Base-by-base conservation (phyloP, 768 basidiomycete species). In the Kondoa malvinella region DNA sequence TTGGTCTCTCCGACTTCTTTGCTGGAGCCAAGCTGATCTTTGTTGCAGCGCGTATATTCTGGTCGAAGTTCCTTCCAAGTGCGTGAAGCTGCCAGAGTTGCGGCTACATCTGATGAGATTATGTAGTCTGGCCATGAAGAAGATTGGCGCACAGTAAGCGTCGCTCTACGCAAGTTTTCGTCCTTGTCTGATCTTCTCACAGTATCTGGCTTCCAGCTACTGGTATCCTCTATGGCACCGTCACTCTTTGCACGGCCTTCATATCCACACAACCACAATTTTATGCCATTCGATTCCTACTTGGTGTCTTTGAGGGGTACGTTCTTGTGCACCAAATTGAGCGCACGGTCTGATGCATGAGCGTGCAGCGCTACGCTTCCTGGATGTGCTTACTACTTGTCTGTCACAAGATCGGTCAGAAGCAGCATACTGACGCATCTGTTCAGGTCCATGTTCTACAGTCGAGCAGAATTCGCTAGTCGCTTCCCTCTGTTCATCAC, bases 171-270 rank as follows among this genome's bases (percentile, higher is more conserved):
- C n/a, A n/a, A n/a, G n/a, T n/a, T n/a, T n/a, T n/a, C n/a, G n/a
- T n/a, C n/a, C n/a, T n/a, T n/a, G n/a, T n/a, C n/a, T n/a, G n/a
- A n/a, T n/a, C n/a, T n/a, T n/a, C n/a, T n/a, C n/a, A n/a, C n/a
- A n/a, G n/a, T 4, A 8, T 8, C 8, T 59, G 57, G 57, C 25
- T 67, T 8, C 66, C 66, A 15, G 15, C 17, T 16, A 26, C 25
- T 27, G 62, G 29, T 21, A 40, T 67, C 25, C 3, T 16, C 16
- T 67, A 65, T 31, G 66, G 66, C 16, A 64, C 61, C 17, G 26
- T 58, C 27, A 67, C 66, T 4, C 66, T 67, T 12, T 3, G 8
- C 30, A 67, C 66, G n/a, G 57, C 66, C 14, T 67, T 60, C 17
- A 64, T 67, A 56, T 27, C 58, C 65, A 67, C 8, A 21, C 64